Evolutionary conservation across 805 yeast genomes (phyloP), one percentile per base, ranked within the genome.

Genomic region (Myxozyma neotropica): DNA sequence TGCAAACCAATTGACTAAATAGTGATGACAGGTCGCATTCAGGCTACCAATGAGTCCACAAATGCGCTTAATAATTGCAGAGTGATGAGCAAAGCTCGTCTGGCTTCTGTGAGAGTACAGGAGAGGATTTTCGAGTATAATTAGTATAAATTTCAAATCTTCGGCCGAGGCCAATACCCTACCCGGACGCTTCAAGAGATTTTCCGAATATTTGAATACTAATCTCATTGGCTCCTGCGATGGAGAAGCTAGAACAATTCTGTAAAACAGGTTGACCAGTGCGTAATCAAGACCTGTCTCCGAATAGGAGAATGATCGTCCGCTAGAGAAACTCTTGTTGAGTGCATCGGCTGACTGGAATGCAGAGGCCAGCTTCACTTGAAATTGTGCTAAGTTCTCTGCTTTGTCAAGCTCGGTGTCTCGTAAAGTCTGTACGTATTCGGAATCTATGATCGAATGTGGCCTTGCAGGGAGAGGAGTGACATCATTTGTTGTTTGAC

Each of bases 41-140:
- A 80, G 65, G 64, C 82, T 79, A 0, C 92, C 78, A 52, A 91
- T 67, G 6, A 86, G 75, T 0, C 97, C 96, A 38, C 89, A 74
- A 1, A 83, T 74, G 40, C 91, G 77, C 69, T 88, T 88, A 24
- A 86, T 70, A 3, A 92, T 33, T 13, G 63, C 17, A 4, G 61
- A 60, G 13, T 52, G 88, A 92, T 68, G 87, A 85, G n/a, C 87
- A 80, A 15, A 83, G 67, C 59, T 80, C 26, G 50, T 27, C 33
- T 80, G 23, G 86, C 77, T 64, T 83, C 88, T 0, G 31, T 29
- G 49, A 33, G 58, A 75, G 33, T 55, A 59, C 17, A 64, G 59
- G 15, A 59, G 76, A 0, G 96, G 96, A 31, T 86, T 82, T 59
- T 88, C 92, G 53, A 87, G 72, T 12, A 89, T 73, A 2, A 89